phyloP scores from a whole-genome alignment of 129 eudicot species.

The Dittrichia graveolens region DNA sequence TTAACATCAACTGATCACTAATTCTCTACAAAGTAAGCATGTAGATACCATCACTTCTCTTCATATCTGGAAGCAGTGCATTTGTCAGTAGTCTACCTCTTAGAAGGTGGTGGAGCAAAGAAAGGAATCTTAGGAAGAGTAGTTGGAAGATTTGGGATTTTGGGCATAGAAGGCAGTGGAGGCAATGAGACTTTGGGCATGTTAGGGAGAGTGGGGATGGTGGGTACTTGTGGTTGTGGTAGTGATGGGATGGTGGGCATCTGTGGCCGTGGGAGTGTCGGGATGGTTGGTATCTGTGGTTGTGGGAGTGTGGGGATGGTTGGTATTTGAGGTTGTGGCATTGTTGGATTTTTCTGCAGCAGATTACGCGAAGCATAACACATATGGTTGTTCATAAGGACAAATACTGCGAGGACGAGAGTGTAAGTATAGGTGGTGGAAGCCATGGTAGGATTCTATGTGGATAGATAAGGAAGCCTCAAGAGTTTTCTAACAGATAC shows the following conservation, averaged over 20 bases:
- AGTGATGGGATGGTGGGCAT: conserved; percentile 17
- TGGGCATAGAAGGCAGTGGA: conserved; percentile 25
- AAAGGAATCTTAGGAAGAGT: conserved; percentile 31
- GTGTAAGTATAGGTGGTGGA: conserved; percentile 17
- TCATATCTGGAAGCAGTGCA: too few relatives aligned
- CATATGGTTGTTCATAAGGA: conserved; percentile 4
- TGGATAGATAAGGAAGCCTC: too few relatives aligned
- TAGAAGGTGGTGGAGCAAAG: conserved; percentile 37
- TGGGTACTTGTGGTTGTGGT: conserved; percentile 15
- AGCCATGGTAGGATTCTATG: conserved; percentile 9
- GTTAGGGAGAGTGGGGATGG: conserved; percentile 19
- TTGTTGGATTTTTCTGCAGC: conserved; percentile 18
- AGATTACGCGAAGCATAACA: conserved; percentile 33
- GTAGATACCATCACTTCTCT: too few relatives aligned
- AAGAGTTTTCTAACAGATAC: too few relatives aligned
- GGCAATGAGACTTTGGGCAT: conserved; percentile 26
- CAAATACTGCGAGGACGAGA: conserved; percentile 1
- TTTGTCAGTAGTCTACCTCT: neutral
- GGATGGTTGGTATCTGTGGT: conserved; percentile 27
- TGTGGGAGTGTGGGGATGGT: conserved; percentile 21
- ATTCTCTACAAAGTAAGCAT: too few relatives aligned
- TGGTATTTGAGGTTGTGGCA: conserved; percentile 28
- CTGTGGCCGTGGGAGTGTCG: conserved; percentile 14
- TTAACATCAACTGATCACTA: too few relatives aligned
- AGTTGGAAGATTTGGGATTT: conserved; percentile 27